These are phyloP conservation scores for Cucurbitaria berberidis DNA, from an alignment of 2,329 filamentous ascomycete species.

Conservation along the genomic window DNA sequence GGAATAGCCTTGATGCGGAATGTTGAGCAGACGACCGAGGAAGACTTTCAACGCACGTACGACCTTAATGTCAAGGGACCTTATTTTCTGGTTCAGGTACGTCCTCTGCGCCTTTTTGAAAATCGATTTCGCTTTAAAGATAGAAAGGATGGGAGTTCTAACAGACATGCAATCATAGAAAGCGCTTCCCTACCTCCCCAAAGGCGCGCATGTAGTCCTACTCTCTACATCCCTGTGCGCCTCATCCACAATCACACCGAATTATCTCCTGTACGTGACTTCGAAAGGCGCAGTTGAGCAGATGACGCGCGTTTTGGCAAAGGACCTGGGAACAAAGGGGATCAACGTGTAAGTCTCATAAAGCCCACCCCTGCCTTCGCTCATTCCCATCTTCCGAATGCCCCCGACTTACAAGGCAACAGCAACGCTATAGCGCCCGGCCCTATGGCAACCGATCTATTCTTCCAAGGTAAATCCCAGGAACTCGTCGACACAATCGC, in stretches of 20 bases:
- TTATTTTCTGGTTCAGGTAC: conserved; percentile 27
- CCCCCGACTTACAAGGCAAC: not conserved
- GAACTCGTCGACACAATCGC: conserved; percentile 29
- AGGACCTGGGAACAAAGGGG: conserved; percentile 60
- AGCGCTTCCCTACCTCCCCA: conserved; percentile 28
- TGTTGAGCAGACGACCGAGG: conserved; percentile 66
- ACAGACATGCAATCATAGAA: no score
- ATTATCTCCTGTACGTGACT: conserved; percentile 54
- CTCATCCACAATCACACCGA: conserved; percentile 21
- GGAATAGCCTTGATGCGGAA: conserved; percentile 56
- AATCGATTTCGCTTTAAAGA: no score
- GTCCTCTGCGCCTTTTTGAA: not conserved
- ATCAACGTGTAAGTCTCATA: conserved; percentile 50
- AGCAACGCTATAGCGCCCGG: conserved; percentile 59
- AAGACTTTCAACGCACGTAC: conserved; percentile 68
- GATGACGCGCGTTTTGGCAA: conserved; percentile 61
- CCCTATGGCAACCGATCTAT: conserved; percentile 63
- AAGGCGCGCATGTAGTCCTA: conserved; percentile 24
- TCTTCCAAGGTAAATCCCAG: conserved; percentile 52
- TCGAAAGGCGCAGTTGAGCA: conserved; percentile 68
- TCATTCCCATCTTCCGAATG: no score
- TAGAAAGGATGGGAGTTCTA: no score
- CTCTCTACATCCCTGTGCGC: conserved; percentile 26
- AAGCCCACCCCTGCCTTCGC: no score
- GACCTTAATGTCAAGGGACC: conserved; percentile 59